phyloP scores from a whole-genome alignment of 768 basidiomycete genomes.

The Psilocybe cubensis region DNA sequence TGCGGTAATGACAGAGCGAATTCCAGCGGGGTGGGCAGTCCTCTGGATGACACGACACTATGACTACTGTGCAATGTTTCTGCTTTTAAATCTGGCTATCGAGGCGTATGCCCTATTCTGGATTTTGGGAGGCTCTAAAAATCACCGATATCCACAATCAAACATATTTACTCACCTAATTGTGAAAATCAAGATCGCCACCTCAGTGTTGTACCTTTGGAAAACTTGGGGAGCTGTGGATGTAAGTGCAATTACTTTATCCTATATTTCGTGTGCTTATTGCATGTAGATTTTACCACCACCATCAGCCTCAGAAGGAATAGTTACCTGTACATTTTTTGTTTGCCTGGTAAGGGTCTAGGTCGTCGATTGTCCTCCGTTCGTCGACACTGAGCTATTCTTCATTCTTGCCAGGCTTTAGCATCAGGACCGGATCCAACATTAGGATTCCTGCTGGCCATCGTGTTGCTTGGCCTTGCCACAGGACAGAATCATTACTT shows the following conservation, averaged over 20 bases:
- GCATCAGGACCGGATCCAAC: slow-evolving; percentile 21
- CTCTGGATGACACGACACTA: slow-evolving; percentile 11
- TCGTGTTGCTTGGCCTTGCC: slow-evolving; percentile 13
- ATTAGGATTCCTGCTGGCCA: slow-evolving; percentile 13
- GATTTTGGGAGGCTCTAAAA: slow-evolving; percentile 9
- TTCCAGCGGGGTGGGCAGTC: not conserved
- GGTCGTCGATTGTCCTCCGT: not conserved
- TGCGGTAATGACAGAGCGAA: not conserved
- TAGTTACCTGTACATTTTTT: slow-evolving; percentile 12
- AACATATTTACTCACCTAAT: slow-evolving; percentile 10
- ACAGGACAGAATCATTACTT: slow-evolving; percentile 9
- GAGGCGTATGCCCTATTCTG: slow-evolving; percentile 8
- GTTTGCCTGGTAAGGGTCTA: slow-evolving; percentile 1
- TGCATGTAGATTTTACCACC: slow-evolving; percentile 10
- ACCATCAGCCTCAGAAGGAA: slow-evolving; percentile 1
- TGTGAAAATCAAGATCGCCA: slow-evolving; percentile 10
- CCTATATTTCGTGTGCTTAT: not conserved
- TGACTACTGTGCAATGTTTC: slow-evolving; percentile 3
- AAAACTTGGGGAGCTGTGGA: slow-evolving; percentile 15
- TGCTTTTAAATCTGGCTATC: slow-evolving; percentile 2
- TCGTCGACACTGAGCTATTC: not conserved
- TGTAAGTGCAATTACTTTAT: not conserved
- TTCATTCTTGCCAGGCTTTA: slow-evolving; percentile 6
- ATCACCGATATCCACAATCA: slow-evolving; percentile 10
- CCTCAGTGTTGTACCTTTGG: slow-evolving; percentile 10